Evolutionary conservation across 768 basidiomycete genomes (phyloP).

Genomic region (Saitozyma sp.): DNA sequence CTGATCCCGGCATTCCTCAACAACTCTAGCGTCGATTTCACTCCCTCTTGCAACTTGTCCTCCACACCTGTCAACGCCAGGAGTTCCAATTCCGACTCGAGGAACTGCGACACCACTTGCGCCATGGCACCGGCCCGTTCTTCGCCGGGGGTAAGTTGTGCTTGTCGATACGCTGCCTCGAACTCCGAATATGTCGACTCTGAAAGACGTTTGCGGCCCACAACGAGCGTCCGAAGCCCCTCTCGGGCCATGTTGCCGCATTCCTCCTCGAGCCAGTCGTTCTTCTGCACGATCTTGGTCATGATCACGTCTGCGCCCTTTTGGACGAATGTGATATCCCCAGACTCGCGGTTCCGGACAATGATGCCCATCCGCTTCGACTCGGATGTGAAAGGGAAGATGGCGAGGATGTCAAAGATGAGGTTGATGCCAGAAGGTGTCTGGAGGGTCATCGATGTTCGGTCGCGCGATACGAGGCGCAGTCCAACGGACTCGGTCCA

Average conservation of each 20-base stretch:
- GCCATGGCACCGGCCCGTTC: slow-evolving; percentile 76
- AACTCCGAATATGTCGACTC: slow-evolving; percentile 72
- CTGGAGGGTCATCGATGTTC: slow-evolving; percentile 81
- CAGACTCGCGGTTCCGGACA: slow-evolving; percentile 71
- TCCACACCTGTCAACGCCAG: slow-evolving; percentile 97
- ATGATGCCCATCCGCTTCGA: slow-evolving; percentile 99
- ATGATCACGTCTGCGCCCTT: slow-evolving; percentile 99
- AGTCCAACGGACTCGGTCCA: slow-evolving; percentile 96
- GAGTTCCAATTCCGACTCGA: slow-evolving; percentile 88
- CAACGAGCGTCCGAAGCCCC: slow-evolving; percentile 88
- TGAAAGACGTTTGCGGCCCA: slow-evolving; percentile 76
- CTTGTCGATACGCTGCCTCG: slow-evolving; percentile 68
- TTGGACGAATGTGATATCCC: slow-evolving; percentile 85
- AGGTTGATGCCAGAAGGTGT: slow-evolving; percentile 67
- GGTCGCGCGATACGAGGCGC: slow-evolving; percentile 82
- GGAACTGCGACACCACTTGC: slow-evolving; percentile 67
- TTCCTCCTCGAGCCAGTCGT: slow-evolving; percentile 99
- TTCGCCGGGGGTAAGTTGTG: slow-evolving; percentile 72
- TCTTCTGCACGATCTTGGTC: slow-evolving; percentile 88
- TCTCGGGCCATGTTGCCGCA: slow-evolving; percentile 98
- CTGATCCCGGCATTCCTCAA: slow-evolving; percentile 93
- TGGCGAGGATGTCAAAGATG: slow-evolving; percentile 80
- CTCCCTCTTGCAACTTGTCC: slow-evolving; percentile 96
- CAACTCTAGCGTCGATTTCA: slow-evolving; percentile 87
- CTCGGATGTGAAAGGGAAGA: slow-evolving; percentile 98